Percentiles rank a stretch among this genome's conserved stretches.
phyloP scores from a whole-genome alignment of 768 basidiomycete species.

The Trametes punicea region DNA sequence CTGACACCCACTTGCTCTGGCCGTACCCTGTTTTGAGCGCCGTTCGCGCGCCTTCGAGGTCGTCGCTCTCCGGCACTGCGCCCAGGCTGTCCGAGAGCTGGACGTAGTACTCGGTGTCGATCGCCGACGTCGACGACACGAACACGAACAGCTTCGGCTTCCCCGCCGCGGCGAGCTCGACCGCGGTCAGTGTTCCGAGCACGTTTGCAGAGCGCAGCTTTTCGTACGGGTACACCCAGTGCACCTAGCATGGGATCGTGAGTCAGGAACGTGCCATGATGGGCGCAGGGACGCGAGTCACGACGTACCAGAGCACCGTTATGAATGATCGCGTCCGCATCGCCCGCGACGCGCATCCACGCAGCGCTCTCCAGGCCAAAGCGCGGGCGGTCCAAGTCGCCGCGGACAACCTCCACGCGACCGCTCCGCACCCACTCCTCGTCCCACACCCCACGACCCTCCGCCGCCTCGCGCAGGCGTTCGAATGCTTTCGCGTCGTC shows the following conservation, averaged over 20 bases:
- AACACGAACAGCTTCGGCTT: constrained; percentile 84
- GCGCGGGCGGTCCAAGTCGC: constrained; percentile 72
- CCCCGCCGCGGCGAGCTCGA: constrained; percentile 70
- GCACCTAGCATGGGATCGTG: constrained; percentile 54
- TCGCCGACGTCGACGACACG: constrained; percentile 92
- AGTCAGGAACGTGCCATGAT: background rate
- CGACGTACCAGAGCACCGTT: constrained; percentile 92
- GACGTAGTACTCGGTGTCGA: constrained; percentile 91
- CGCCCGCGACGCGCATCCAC: constrained; percentile 66
- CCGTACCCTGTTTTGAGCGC: constrained; percentile 90
- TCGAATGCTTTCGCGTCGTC: constrained; percentile 56
- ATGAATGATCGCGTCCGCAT: constrained; percentile 84
- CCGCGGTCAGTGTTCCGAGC: constrained; percentile 79
- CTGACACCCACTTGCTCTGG: constrained; percentile 98
- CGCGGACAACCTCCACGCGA: constrained; percentile 74
- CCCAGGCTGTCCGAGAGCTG: constrained; percentile 69
- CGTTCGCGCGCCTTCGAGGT: constrained; percentile 77
- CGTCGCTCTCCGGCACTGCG: constrained; percentile 84
- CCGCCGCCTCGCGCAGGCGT: constrained; percentile 67
- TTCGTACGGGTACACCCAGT: constrained; percentile 99
- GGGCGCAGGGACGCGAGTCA: background rate
- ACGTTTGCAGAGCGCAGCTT: constrained; percentile 91
- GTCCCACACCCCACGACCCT: constrained; percentile 85
- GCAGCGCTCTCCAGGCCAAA: constrained; percentile 66
- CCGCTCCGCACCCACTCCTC: constrained; percentile 71